Base-by-base conservation (phyloP, 495 filamentous ascomycete species). In the Penicillium samsonianum region DNA sequence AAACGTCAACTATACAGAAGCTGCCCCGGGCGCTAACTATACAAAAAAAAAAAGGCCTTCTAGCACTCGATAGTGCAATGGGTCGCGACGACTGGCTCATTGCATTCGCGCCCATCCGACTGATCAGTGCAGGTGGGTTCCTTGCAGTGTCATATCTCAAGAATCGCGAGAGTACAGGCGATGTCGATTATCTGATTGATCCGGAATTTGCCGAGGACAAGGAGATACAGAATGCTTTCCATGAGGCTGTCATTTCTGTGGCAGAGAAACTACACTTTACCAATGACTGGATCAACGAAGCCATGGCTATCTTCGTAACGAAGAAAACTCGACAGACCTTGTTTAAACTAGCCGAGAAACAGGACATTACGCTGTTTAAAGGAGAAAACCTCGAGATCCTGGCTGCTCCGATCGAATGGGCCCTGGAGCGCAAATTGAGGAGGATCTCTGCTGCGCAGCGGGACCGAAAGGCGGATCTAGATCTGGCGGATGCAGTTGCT, bases 371-470 rank as follows among this genome's bases (percentile, higher is more conserved):
- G 0, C 53, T 73, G 3, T 73, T 58, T 46, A 45, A 67, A 16
- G 65, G 68, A 0, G 25, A 54, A 9, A 44, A 71, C 42, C 49
- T 73, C 5, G 48, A 52, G 16, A 40, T 68, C 10, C 60, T 71
- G 5, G 69, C 68, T 0, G 67, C 55, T 7, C 68, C 71, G n/a
- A 11, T 73, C 11, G 71, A 73, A 46, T 72, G 69, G 68, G 68
- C 71, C 0, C 67, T 73, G 16, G 68, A 73, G 46, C 56, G 67
- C 3, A 73, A 73, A 23, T 14, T 73, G 42, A 50, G 71, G 35
- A 48, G 71, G n/a, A 72, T 73, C 22, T 55, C 70, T 37, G 50
- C 45, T 28, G 60, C 40, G 7, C 22, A 31, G 16, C 55, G 43
- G 14, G 50, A 57, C n/a, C 38, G 58, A 5, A 72, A 69, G 46